Evolutionary conservation across 2,329 filamentous ascomycete genomes (phyloP).

Genomic region (Fusarium abutilonis): DNA sequence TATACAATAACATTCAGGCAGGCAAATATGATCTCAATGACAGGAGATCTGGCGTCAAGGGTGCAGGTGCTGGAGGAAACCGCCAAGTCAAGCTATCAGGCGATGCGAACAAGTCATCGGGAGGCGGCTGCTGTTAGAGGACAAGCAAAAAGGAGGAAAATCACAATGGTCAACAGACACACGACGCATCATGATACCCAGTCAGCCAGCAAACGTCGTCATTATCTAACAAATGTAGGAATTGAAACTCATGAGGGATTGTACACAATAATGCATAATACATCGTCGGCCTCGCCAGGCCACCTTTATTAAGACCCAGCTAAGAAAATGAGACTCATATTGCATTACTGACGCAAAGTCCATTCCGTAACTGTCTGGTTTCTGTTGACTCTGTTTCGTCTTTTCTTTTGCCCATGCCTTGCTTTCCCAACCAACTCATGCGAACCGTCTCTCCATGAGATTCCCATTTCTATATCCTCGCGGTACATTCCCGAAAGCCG

Average conservation of each 20-base stretch:
- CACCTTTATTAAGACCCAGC: conserved; percentile 27
- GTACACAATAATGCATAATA: conserved; percentile 51
- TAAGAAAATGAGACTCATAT: conserved; percentile 39
- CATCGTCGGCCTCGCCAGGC: conserved; percentile 37
- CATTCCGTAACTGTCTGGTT: conserved; percentile 36
- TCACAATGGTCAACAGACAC: conserved; percentile 33
- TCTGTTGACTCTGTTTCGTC: conserved; percentile 36
- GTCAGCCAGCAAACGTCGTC: conserved; percentile 39
- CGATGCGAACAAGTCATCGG: conserved; percentile 53
- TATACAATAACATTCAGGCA: conserved; percentile 96
- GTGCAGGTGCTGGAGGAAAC: conserved; percentile 62
- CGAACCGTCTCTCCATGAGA: conserved; percentile 37
- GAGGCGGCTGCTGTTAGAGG: conserved; percentile 61
- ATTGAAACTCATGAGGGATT: conserved; percentile 43
- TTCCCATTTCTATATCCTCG: conserved; percentile 35
- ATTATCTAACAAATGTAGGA: conserved; percentile 42
- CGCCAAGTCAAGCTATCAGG: conserved; percentile 59
- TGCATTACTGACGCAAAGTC: conserved; percentile 47
- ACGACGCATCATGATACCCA: conserved; percentile 49
- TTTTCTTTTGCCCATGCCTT: conserved; percentile 36
- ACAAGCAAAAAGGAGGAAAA: conserved; percentile 20
- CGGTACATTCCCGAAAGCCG: conserved; percentile 28
- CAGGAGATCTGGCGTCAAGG: conserved; percentile 89
- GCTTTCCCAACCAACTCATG: conserved; percentile 37
- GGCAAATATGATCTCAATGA: conserved; percentile 96